Evolutionary conservation across 2,329 filamentous ascomycete genomes (phyloP).

Genomic region (Hypoxylon sp.): DNA sequence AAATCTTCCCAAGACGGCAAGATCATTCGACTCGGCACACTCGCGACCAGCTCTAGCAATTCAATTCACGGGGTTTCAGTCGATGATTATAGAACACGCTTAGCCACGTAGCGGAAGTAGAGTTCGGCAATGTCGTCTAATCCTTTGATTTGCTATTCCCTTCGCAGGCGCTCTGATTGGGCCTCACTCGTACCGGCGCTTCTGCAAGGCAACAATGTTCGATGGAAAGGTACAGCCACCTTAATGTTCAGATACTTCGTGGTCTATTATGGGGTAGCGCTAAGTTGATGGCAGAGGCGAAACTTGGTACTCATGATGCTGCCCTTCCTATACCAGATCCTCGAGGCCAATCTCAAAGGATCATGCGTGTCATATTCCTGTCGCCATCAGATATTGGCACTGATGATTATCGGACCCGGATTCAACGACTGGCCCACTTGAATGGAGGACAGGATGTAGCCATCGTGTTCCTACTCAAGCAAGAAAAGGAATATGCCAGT

Average conservation of each 20-base stretch:
- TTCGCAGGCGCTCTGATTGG: conserved; percentile 53
- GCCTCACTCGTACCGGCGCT: conserved; percentile 47
- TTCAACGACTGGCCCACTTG: conserved; percentile 60
- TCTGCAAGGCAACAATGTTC: conserved; percentile 40
- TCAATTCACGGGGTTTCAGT: not conserved
- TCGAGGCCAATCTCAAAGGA: conserved; percentile 29
- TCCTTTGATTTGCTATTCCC: conserved; percentile 50
- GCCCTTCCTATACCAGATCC: conserved; percentile 56
- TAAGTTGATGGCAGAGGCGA: conserved; percentile 57
- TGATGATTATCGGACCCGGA: conserved; percentile 52
- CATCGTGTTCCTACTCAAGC: conserved; percentile 62
- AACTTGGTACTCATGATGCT: conserved; percentile 62
- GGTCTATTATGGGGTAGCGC: conserved; percentile 2
- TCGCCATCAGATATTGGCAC: conserved; percentile 56
- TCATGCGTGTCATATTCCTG: conserved; percentile 60
- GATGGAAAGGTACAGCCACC: conserved; percentile 52
- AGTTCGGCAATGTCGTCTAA: conserved; percentile 44
- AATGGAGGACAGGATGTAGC: conserved; percentile 59
- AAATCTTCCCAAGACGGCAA: not conserved
- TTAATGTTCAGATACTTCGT: not conserved
- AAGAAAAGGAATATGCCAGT: conserved; percentile 46
- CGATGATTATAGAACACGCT: conserved; percentile 4
- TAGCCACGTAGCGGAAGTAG: not conserved
- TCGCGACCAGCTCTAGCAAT: not conserved
- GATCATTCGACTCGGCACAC: not conserved